Evolutionary conservation across 805 yeast species (phyloP).

Genomic region (Peterozyma xylosa): DNA sequence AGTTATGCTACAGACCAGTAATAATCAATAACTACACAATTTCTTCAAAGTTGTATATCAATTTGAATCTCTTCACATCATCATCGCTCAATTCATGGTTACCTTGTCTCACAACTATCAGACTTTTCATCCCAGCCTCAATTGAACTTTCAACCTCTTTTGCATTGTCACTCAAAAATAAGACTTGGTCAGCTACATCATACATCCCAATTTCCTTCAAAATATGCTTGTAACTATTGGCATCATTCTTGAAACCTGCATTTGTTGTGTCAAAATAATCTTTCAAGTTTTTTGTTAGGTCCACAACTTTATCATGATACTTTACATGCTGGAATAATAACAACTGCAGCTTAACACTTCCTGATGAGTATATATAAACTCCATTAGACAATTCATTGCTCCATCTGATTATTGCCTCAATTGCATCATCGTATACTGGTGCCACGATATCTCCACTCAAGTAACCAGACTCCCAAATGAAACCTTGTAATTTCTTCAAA

Average conservation of each 20-base stretch:
- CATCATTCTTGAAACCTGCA: slow-evolving; percentile 63
- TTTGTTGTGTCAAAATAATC: slow-evolving; percentile 85
- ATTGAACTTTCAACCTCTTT: slow-evolving; percentile 72
- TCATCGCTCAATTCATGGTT: slow-evolving; percentile 43
- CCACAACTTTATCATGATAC: slow-evolving; percentile 26
- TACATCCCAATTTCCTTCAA: slow-evolving; percentile 27
- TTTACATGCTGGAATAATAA: slow-evolving; percentile 62
- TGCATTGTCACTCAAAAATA: slow-evolving; percentile 78
- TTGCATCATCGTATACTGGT: slow-evolving; percentile 71
- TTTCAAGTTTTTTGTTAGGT: slow-evolving; percentile 43
- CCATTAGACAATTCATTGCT: slow-evolving; percentile 14
- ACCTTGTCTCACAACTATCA: slow-evolving; percentile 67
- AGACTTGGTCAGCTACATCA: slow-evolving; percentile 22
- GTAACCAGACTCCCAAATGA: slow-evolving; percentile 78
- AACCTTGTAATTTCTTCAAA: slow-evolving; percentile 76
- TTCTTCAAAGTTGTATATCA: slow-evolving; percentile 22
- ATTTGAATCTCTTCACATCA: slow-evolving; percentile 18
- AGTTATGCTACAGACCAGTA: too few species aligned
- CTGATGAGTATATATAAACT: slow-evolving; percentile 80
- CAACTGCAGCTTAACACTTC: slow-evolving; percentile 82
- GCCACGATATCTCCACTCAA: slow-evolving; percentile 67
- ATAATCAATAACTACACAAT: slow-evolving; percentile 10
- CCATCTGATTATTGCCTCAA: slow-evolving; percentile 44
- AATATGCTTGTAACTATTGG: slow-evolving; percentile 53
- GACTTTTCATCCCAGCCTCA: slow-evolving; percentile 51